A percentile compares a stretch with the other conserved stretches of the same genome.
Evolutionary conservation across 768 basidiomycete genomes (phyloP).

Genomic region (Leccinum rimulosum): DNA sequence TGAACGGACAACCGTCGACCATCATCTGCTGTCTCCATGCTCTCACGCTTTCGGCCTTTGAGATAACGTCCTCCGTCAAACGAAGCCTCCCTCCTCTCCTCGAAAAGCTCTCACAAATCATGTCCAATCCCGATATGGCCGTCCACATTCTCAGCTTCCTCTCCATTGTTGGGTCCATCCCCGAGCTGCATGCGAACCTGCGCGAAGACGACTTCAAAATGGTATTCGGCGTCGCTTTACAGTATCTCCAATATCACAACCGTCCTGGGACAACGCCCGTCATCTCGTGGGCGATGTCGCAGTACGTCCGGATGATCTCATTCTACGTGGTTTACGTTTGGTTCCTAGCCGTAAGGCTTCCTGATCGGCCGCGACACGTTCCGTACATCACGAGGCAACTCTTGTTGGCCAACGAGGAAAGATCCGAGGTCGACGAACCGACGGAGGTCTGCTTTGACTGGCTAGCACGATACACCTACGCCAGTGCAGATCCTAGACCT

Average conservation of each 20-base stretch:
- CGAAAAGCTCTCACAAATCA: slow-evolving; percentile 87
- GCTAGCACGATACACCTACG: slow-evolving; percentile 93
- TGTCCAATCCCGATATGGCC: slow-evolving; percentile 90
- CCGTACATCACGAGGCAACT: slow-evolving; percentile 86
- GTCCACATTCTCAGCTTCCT: slow-evolving; percentile 96
- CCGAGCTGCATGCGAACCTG: slow-evolving; percentile 81
- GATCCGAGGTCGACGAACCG: slow-evolving; percentile 73
- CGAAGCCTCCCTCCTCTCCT: slow-evolving; percentile 77
- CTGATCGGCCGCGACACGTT: slow-evolving; percentile 78
- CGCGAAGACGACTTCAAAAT: slow-evolving; percentile 88
- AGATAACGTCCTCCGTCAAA: slow-evolving; percentile 78
- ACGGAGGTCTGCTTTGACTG: slow-evolving; percentile 98
- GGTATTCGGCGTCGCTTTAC: slow-evolving; percentile 91
- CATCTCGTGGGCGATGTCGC: slow-evolving; percentile 82
- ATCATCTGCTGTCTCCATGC: slow-evolving; percentile 91
- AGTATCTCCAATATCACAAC: slow-evolving; percentile 91
- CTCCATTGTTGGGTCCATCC: slow-evolving; percentile 79
- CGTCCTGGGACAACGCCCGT: slow-evolving; percentile 54
- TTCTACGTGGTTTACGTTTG: slow-evolving; percentile 92
- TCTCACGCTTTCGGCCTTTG: slow-evolving; percentile 82
- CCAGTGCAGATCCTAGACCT: slow-evolving; percentile 89
- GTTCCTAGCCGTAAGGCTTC: slow-evolving; percentile 86
- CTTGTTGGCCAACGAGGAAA: slow-evolving; percentile 79
- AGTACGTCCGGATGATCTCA: slow-evolving; percentile 86
- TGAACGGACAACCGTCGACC: slow-evolving; percentile 67